phyloP scores from a whole-genome alignment of 306 rosid genomes.

The Sindora glabra region DNA sequence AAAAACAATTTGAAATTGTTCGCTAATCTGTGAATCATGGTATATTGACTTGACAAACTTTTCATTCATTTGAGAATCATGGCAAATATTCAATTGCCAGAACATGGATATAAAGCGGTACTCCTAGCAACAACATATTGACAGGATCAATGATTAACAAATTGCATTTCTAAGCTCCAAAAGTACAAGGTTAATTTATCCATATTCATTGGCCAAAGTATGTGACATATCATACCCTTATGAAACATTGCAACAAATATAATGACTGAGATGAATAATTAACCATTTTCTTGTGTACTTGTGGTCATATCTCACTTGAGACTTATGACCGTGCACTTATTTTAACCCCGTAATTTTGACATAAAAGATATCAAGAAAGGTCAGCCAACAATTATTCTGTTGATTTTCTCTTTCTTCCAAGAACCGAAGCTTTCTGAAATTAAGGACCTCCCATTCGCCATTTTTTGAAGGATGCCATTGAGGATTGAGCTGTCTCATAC shows the following conservation, averaged over 20 bases:
- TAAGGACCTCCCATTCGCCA: conserved; percentile 96
- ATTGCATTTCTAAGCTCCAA: neutral
- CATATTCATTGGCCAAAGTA: neutral
- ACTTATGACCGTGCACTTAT: too few relatives aligned
- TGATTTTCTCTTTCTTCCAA: conserved; percentile 77
- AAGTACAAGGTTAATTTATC: neutral
- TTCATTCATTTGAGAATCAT: too few relatives aligned
- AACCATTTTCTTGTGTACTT: neutral
- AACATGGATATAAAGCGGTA: neutral
- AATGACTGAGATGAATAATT: neutral
- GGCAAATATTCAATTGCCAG: neutral
- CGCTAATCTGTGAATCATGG: too few relatives aligned
- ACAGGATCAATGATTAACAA: neutral
- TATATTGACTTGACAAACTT: too few relatives aligned
- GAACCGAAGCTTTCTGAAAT: conserved; percentile 70
- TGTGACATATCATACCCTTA: neutral
- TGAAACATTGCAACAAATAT: neutral
- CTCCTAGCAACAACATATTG: too few relatives aligned
- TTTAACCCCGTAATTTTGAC: neutral
- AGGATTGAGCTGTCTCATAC: conserved; percentile 88
- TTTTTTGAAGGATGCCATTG: conserved; percentile 82
- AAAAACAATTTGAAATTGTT: too few relatives aligned
- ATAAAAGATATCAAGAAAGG: conserved; percentile 6
- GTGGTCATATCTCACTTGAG: too few relatives aligned
- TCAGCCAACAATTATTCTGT: conserved; percentile 37